Percentiles rank a stretch among this genome's conserved stretches.
Evolutionary conservation across 169 alveolate species (phyloP).

Genomic region (Plasmodium coatneyi): DNA sequence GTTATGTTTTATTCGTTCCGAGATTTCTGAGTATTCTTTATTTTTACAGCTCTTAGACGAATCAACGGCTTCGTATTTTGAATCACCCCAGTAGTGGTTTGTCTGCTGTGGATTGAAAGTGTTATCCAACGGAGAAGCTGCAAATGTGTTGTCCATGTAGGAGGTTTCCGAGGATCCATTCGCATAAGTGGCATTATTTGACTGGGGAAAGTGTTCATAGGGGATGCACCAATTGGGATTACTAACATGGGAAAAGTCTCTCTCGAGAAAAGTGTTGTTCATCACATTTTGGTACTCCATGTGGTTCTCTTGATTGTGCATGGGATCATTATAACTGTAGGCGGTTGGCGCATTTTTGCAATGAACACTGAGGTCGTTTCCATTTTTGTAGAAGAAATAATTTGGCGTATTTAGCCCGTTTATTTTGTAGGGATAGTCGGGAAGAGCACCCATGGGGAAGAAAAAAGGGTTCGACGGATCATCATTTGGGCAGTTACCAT

Average conservation of each 20-base stretch:
- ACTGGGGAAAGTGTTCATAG: not conserved
- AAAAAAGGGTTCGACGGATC: not conserved
- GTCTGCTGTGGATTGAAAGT: not conserved
- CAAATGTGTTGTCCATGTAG: not conserved
- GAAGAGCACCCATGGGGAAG: not conserved
- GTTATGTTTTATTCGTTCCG: not conserved
- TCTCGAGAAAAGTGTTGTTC: constrained; percentile 16
- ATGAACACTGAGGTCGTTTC: not conserved
- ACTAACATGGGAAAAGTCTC: not conserved
- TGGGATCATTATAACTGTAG: not conserved
- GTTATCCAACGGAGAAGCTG: not conserved
- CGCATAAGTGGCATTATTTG: not conserved
- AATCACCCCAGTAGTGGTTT: not conserved
- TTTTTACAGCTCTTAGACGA: not conserved
- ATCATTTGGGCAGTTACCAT: not conserved
- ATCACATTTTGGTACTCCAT: not conserved
- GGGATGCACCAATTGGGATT: not conserved
- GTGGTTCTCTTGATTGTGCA: constrained; percentile 7
- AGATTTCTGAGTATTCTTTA: not conserved
- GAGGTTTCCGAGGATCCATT: not conserved
- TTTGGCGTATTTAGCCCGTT: constrained; percentile 4
- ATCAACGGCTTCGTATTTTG: not conserved
- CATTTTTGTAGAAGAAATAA: not conserved
- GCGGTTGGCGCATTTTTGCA: not conserved
- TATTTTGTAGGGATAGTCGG: not conserved